A percentile compares a stretch with the other conserved stretches of the same genome.
Conservation (phyloP, 768 basidiomycete genomes). For the Auriscalpium orientale region DNA sequence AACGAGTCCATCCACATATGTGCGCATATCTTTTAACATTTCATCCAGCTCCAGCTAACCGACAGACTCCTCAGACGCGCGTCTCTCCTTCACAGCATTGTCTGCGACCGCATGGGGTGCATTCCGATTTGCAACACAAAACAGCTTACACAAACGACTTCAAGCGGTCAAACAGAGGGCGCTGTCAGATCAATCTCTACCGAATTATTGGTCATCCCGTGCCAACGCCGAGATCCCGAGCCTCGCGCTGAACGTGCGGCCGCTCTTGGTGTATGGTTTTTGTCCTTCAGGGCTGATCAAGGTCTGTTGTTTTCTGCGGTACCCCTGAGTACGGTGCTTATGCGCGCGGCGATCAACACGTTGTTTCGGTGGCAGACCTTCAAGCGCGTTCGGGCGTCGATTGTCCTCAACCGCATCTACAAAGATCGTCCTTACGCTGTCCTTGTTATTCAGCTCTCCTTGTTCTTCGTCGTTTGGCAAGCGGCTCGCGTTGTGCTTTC, state of each 20-base stretch:
- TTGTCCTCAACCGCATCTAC: constrained; percentile 68
- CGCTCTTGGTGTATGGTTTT: constrained; percentile 50
- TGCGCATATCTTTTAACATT: constrained; percentile 12
- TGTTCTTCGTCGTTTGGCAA: constrained; percentile 68
- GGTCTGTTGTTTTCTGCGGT: constrained; percentile 29
- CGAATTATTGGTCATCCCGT: constrained; percentile 58
- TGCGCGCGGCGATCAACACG: constrained; percentile 27
- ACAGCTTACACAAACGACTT: constrained; percentile 50
- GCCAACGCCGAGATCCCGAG: constrained; percentile 55
- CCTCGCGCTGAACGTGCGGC: constrained; percentile 55
- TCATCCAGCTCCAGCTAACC: not conserved
- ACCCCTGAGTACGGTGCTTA: not conserved
- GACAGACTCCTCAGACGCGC: too few species aligned
- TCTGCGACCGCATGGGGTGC: constrained; percentile 67
- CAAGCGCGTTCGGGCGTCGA: constrained; percentile 74
- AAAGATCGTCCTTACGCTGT: constrained; percentile 63
- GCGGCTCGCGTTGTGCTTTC: constrained; percentile 67
- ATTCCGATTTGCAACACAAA: constrained; percentile 54
- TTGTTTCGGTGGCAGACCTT: constrained; percentile 83
- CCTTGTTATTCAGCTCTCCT: constrained; percentile 63
- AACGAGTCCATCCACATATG: constrained; percentile 79
- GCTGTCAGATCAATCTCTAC: constrained; percentile 52
- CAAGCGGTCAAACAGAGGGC: constrained; percentile 47
- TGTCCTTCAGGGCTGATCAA: constrained; percentile 73
- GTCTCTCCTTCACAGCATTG: constrained; percentile 65